Base-by-base conservation (phyloP, 1,139 yeast species). In the Lodderomyces elongisporus region DNA sequence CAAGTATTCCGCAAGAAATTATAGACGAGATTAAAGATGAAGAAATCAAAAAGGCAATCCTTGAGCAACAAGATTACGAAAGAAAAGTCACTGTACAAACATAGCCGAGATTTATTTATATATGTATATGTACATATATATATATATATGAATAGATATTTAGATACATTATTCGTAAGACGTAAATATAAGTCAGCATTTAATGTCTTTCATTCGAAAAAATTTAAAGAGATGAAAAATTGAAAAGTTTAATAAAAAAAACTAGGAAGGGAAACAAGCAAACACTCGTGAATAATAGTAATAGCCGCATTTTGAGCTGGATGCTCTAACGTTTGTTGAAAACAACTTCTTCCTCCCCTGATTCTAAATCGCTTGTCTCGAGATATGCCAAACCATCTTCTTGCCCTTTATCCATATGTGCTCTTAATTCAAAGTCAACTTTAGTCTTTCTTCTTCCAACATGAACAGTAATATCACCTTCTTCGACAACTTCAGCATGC, bases 31-130 rank as follows among this genome's bases (percentile, higher is more conserved):
- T 74, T 17, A 49, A 50, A 20, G 79, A 75, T 36, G 81, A 72
- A 30, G 77, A 77, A 4, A 62, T 74, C 10, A 71, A 66, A 49
- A 45, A 59, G 25, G 94, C 89, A 1, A 82, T 87, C 35, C 48
- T 73, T 33, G 70, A 66, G 29, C 96, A 87, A 53, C 83, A 79
- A 47, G 56, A 58, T 28, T 65, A 64, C 36, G 95, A 85, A 54
- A 46, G 39, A 17, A 26, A 33, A 23, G n/a, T n/a, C n/a, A n/a
- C n/a, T n/a, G n/a, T n/a, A n/a, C n/a, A n/a, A n/a, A n/a, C n/a
- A n/a, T n/a, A n/a, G n/a, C n/a, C n/a, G n/a, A n/a, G n/a, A n/a
- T n/a, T n/a, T n/a, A n/a, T n/a, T n/a, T n/a, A n/a, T n/a, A n/a
- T n/a, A n/a, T n/a, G n/a, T n/a, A n/a, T n/a, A n/a, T n/a, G n/a